Evolutionary conservation across 805 yeast genomes (phyloP).

Genomic region (Scheffersomyces stipitis): DNA sequence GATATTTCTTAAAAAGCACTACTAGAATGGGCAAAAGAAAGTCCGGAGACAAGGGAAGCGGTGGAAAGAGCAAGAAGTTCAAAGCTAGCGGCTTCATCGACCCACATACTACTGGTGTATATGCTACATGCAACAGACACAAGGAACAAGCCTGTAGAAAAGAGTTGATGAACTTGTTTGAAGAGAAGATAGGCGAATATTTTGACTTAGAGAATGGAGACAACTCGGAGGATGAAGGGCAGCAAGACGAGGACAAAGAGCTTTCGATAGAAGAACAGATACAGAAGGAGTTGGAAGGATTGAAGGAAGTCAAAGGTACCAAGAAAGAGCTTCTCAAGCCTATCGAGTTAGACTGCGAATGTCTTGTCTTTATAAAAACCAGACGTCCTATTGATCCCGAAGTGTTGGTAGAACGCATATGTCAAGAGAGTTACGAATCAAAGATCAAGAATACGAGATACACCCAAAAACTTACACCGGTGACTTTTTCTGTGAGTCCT

Average conservation of each 20-base stretch:
- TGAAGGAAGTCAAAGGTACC: conserved; percentile 46
- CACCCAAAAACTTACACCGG: conserved; percentile 79
- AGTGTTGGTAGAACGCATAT: conserved; percentile 59
- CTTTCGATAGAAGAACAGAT: conserved; percentile 76
- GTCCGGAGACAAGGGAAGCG: conserved; percentile 15
- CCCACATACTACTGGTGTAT: conserved; percentile 84
- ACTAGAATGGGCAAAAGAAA: conserved; percentile 30
- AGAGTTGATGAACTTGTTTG: conserved; percentile 62
- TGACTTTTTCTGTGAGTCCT: conserved; percentile 72
- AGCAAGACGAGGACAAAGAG: conserved; percentile 26
- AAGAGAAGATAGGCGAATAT: conserved; percentile 35
- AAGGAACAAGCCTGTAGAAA: conserved; percentile 76
- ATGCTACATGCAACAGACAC: conserved; percentile 83
- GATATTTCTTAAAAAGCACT: too few relatives aligned
- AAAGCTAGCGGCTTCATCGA: conserved; percentile 60
- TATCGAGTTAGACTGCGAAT: conserved; percentile 71
- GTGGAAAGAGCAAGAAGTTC: conserved; percentile 39
- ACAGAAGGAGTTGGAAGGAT: conserved; percentile 62
- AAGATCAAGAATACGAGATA: conserved; percentile 63
- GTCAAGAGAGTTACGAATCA: conserved; percentile 56
- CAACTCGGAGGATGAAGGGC: conserved; percentile 26
- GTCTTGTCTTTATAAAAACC: conserved; percentile 81
- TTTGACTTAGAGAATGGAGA: conserved; percentile 22
- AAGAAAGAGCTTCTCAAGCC: conserved; percentile 52
- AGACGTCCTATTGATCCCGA: conserved; percentile 80